Base-by-base conservation (phyloP, 1,284 basidiomycete genomes). In the Ganoderma multipileum region DNA sequence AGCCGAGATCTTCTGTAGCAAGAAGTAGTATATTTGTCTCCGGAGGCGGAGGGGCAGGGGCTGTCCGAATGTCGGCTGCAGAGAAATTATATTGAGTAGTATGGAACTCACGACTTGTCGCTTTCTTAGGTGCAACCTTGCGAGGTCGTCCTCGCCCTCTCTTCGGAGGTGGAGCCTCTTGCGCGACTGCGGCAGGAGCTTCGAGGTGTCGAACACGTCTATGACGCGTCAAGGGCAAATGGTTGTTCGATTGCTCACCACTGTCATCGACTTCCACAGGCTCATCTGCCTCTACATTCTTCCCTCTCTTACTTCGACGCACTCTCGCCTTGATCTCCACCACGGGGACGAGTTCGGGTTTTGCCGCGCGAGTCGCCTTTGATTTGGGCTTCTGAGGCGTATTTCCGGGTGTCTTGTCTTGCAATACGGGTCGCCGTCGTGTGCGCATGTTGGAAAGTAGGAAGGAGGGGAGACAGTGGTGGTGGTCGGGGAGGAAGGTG, bases 371-470 rank as follows among this genome's bases (percentile, higher is more conserved):
- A 16, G 61, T 66, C 0, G 33, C 26, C 52, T 63, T 66, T 2
- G 61, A 12, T 38, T 66, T 68, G 5, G 69, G 67, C 44, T 72
- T 72, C 67, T 74, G 73, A 2, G 75, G 75, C 1, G 75, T 76
- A 62, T 76, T 76, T 14, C 68, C 71, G 26, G 75, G 75, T 0
- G 75, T 76, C 67, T 74, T 76, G 57, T 76, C 75, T 67, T 71
- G 71, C 39, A 76, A 60, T 16, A 71, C 75, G n/a, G 73, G 72
- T 47, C 71, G 68, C n/a, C 71, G 69, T 61, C 71, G 71, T 39
- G 71, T 72, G 26, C 71, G 65, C 71, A 72, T 72, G n/a, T 52
- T 54, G 44, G 12, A 14, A 28, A 16, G 23, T 16, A 14, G 16
- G 16, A 33, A 33, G 38, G 36, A 18, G 38, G 20, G 18, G 28